Conservation (phyloP, 2,329 filamentous ascomycete genomes). For the Coniochaeta pulveracea region DNA sequence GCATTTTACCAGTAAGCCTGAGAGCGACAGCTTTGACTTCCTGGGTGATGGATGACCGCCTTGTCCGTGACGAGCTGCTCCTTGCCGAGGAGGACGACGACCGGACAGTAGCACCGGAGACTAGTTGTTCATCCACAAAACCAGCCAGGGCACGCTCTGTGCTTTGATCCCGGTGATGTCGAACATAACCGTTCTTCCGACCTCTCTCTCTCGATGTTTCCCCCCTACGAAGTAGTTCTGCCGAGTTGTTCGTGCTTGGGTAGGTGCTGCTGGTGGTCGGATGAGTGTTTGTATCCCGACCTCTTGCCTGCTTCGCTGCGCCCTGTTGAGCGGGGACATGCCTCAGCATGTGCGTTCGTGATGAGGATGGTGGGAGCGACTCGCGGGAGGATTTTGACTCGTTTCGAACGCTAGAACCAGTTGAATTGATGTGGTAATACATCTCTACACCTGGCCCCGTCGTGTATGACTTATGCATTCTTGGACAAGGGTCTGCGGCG, state of each 20-base stretch:
- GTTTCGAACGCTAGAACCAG: neutral
- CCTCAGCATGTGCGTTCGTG: constrained; percentile 18
- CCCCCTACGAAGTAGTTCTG: constrained; percentile 7
- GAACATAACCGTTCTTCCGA: constrained; percentile 14
- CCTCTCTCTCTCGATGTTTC: constrained; percentile 6
- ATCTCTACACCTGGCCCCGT: constrained; percentile 4
- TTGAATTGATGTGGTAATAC: constrained; percentile 10
- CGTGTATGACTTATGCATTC: constrained; percentile 4
- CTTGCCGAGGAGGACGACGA: constrained; percentile 11
- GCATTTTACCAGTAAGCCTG: constrained; percentile 12
- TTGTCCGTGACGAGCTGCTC: constrained; percentile 9
- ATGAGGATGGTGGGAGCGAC: constrained; percentile 18
- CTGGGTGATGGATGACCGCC: constrained; percentile 13
- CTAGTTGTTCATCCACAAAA: constrained; percentile 14
- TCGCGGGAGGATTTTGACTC: constrained; percentile 6
- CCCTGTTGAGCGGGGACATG: constrained; percentile 9
- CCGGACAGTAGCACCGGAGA: constrained; percentile 6
- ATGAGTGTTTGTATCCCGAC: constrained; percentile 6
- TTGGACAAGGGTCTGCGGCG: constrained; percentile 2
- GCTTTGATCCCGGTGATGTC: constrained; percentile 15
- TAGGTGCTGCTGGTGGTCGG: constrained; percentile 1
- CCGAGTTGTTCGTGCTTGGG: constrained; percentile 7
- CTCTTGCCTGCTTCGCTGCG: constrained; percentile 8
- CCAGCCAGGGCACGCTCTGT: constrained; percentile 15
- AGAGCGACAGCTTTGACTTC: constrained; percentile 14